These are phyloP conservation scores for Corylus americana DNA, from an alignment of 306 rosid species.

Conservation along the genomic window DNA sequence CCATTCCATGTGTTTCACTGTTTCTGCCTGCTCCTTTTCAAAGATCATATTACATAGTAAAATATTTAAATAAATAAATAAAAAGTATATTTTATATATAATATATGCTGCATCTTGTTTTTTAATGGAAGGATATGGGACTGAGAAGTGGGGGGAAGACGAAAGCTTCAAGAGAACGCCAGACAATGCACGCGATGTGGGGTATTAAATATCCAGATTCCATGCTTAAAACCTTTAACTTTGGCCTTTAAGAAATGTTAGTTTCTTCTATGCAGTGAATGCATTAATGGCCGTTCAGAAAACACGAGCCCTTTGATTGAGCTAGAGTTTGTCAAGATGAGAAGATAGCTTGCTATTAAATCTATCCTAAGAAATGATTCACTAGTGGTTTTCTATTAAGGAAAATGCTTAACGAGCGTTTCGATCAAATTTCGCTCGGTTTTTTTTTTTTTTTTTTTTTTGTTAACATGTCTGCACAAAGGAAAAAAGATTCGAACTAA, in stretches of 20 bases:
- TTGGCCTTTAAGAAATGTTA: neutral
- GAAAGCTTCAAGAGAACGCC: neutral
- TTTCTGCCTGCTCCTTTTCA: conserved; percentile 12
- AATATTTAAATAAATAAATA: neutral
- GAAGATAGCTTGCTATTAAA: neutral
- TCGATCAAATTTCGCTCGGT: too few species aligned
- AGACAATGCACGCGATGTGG: conserved; percentile 5
- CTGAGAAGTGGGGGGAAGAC: neutral
- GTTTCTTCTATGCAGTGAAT: neutral
- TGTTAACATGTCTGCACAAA: too few species aligned
- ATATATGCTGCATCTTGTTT: neutral
- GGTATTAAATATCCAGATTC: neutral
- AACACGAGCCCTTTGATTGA: neutral
- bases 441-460: too few species aligned
- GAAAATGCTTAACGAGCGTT: too few species aligned
- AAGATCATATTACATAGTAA: neutral
- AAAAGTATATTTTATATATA: neutral
- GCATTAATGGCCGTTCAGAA: neutral
- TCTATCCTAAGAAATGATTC: neutral
- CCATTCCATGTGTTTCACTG: conserved; percentile 1
- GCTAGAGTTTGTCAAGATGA: neutral
- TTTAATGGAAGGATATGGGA: neutral
- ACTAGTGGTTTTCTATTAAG: too few species aligned
- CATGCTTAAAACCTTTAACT: neutral
- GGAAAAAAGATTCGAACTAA: too few species aligned